phyloP scores from a whole-genome alignment of 2,329 filamentous ascomycete species.

The Esteya vermicola region DNA sequence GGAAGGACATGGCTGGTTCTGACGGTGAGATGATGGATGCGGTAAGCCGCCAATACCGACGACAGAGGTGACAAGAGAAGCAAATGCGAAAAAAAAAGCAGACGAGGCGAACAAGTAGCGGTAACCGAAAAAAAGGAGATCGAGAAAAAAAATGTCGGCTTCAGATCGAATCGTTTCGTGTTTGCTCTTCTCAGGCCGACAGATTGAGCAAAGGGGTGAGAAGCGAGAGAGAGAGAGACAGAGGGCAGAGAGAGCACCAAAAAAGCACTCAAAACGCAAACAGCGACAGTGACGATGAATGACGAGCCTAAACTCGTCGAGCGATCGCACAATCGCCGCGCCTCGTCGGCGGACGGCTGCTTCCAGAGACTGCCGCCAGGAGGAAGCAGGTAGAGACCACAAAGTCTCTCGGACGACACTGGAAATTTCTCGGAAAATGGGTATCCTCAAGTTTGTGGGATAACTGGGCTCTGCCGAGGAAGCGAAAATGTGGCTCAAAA shows the following conservation, averaged over 20 bases:
- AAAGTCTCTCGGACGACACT: neutral
- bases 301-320: neutral
- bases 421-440: too few relatives aligned
- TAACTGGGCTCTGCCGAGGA: too few relatives aligned
- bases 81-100: constrained; percentile 1
- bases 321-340: constrained; percentile 4
- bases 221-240: neutral
- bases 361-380: constrained; percentile 3
- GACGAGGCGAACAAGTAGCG: neutral
- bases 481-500: too few relatives aligned
- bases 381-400: neutral
- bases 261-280: too few relatives aligned
- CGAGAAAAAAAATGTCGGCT: neutral
- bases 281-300: too few relatives aligned
- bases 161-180: neutral
- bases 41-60: constrained; percentile 12
- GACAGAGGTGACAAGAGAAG: constrained; percentile 13
- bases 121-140: neutral
- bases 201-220: neutral
- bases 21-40: neutral
- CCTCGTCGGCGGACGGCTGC: constrained; percentile 6
- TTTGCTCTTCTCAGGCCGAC: neutral
- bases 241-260: neutral
- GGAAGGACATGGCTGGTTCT: constrained; percentile 45
- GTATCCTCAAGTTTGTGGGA: too few relatives aligned